Base-by-base conservation (phyloP, 805 yeast species). In the Starmerella bombi region DNA sequence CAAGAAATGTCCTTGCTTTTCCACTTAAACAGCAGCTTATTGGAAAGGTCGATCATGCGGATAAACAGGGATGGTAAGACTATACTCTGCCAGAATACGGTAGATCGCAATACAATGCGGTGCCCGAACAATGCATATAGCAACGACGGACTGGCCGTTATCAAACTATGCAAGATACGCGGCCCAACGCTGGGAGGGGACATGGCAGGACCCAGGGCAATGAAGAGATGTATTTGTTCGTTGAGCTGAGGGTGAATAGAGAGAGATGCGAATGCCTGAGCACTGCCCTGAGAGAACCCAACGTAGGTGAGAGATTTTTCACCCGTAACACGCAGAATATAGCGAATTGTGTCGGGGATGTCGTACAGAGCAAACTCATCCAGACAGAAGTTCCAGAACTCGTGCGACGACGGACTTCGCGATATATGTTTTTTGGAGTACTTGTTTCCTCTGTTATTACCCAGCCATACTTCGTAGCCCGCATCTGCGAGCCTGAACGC, bases 401-500 rank as follows among this genome's bases (percentile, higher is more conserved):
- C 63, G 18, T 61, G 60, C 3, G 65, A 61, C 21, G 56, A 59
- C 14, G 75, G 67, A 32, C 57, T 58, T 28, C 63, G 56, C n/a
- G 56, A 46, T 14, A 68, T 43, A 59, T 88, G 94, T 51, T 85
- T 85, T 44, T 78, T 76, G 3, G 93, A 79, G 62, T 88, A 88
- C 62, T 88, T 91, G 62, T 88, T 91, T 9, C 94, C 94, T 43
- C 94, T 68, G 55, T 83, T 84, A 58, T 83, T 83, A 1, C 97
- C 97, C 91, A 86, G 64, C 88, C 93, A 88, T 5, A 88, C 96
- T 55, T 91, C 97, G 59, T 77, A 88, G 1, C 96, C 96, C 32
- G 75, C 59, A 44, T 84, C 91, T 43, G 78, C 79, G 25, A 88
- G 66, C 2, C 74, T 63, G 56, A 81, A 79, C 0, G 97, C 95